Evolutionary conservation across 352 stramenopile genomes (phyloP), one percentile per base, ranked within the genome.

Genomic region (Phytophthora megakarya): DNA sequence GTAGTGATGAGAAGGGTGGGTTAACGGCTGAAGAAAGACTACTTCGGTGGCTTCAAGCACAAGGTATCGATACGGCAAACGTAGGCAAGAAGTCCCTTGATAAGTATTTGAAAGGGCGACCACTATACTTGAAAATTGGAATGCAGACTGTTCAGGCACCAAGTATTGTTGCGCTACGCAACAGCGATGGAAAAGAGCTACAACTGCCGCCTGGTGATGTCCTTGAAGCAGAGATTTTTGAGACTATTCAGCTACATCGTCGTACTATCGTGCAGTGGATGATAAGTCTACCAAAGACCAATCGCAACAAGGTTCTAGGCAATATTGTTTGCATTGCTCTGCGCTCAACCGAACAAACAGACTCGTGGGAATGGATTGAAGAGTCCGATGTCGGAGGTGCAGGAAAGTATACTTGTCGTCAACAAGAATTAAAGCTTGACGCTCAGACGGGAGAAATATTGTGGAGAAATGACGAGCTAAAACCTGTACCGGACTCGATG

Each of bases 401-500:
- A 16, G 89, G 89, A 37, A 77, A 89, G 49, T 97, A 87, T 47
- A 67, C 67, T 12, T 96, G 88, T 47, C 60, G 53, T 28, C 80
- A 81, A 47, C 90, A 91, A 26, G 86, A 96, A 44, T 67, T 97
- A 44, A 95, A 94, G 51, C 44, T 97, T 8, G 87, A 97, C 51
- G 79, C 84, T 1, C 88, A 97, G 61, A 94, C 84, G 2, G 88
- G 85, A 23, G 87, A 97, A 48, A 95, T 97, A 62, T 57, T 97
- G 46, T 97, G 89, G 89, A 81, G 89, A 59, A 96, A 97, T 55
- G 89, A 96, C 46, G 89, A 96, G 54, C 65, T 97, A 4, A 96
- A 95, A 54, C 89, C 89, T 12, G 84, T 97, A n/a, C 89, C 88
- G 5, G 89, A 96, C 61, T 94, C 86, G 2, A 97, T 97, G 89